Conservation (phyloP, 208 protist species). For the Crithidia mellificae region DNA sequence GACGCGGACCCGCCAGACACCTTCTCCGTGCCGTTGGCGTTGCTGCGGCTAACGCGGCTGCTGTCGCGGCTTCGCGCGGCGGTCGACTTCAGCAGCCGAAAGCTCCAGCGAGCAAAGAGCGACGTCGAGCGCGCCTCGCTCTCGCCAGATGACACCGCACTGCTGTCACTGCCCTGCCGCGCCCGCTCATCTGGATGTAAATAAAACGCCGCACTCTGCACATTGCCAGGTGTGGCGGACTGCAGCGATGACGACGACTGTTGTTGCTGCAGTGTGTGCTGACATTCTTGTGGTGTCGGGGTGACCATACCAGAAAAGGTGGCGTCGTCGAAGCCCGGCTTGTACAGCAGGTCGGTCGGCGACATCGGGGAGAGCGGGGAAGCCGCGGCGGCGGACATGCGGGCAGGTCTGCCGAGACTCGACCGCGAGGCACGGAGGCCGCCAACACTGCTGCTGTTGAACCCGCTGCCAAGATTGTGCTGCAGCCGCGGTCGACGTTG, state of each 20-base stretch:
- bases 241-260: not conserved
- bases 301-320: slow-evolving; percentile 9
- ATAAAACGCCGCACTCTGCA: slow-evolving; percentile 1
- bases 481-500: slow-evolving; percentile 2
- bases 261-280: not conserved
- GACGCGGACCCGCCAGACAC: not conserved
- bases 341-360: not conserved
- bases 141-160: not conserved
- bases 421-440: not conserved
- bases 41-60: not conserved
- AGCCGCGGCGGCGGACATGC: not conserved
- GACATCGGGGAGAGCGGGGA: slow-evolving; percentile 9
- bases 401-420: not conserved
- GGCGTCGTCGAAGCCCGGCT: slow-evolving; percentile 1
- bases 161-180: not conserved
- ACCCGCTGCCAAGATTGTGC: not conserved
- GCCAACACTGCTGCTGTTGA: too few relatives aligned
- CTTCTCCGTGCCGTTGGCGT: not conserved
- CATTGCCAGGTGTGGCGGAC: not conserved
- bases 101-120: slow-evolving; percentile 6
- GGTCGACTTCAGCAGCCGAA: slow-evolving; percentile 1
- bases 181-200: not conserved
- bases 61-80: not conserved
- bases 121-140: not conserved
- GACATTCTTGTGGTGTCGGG: not conserved